phyloP scores from a whole-genome alignment of 2,329 filamentous ascomycete genomes.

The Aspergillus intermedius region DNA sequence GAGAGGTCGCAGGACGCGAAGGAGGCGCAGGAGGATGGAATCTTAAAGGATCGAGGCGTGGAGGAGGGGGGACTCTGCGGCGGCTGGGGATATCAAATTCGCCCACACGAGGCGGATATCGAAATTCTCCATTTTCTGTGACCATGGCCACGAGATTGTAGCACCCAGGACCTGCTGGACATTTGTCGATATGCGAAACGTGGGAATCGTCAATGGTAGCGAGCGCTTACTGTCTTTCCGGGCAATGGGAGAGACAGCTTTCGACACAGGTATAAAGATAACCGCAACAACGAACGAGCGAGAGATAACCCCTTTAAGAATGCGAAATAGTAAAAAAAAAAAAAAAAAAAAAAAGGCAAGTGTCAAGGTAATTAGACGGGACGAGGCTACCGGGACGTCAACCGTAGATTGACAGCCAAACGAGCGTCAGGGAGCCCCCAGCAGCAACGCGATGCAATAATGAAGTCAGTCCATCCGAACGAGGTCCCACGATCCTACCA shows the following conservation, averaged over 20 bases:
- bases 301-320: neutral
- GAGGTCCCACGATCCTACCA: conserved; percentile 24
- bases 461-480: conserved; percentile 1
- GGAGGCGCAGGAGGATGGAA: conserved; percentile 23
- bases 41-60: conserved; percentile 24
- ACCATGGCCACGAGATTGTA: conserved; percentile 38
- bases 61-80: conserved; percentile 23
- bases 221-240: conserved; percentile 1
- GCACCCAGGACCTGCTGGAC: conserved; percentile 31
- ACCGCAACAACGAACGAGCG: neutral
- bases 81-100: conserved; percentile 25
- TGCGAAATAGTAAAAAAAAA: neutral
- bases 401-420: no score
- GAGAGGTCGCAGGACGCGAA: conserved; percentile 12
- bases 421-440: conserved; percentile 1
- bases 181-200: conserved; percentile 27
- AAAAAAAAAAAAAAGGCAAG: conserved; percentile 4
- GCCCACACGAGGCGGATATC: conserved; percentile 26
- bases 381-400: conserved; percentile 4
- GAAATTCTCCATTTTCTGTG: conserved; percentile 36
- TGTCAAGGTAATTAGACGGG: conserved; percentile 3
- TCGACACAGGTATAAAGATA: neutral
- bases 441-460: neutral
- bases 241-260: neutral
- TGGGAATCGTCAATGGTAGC: conserved; percentile 5